phyloP scores from a whole-genome alignment of 345 rosid species.

The Clausena lansium region DNA sequence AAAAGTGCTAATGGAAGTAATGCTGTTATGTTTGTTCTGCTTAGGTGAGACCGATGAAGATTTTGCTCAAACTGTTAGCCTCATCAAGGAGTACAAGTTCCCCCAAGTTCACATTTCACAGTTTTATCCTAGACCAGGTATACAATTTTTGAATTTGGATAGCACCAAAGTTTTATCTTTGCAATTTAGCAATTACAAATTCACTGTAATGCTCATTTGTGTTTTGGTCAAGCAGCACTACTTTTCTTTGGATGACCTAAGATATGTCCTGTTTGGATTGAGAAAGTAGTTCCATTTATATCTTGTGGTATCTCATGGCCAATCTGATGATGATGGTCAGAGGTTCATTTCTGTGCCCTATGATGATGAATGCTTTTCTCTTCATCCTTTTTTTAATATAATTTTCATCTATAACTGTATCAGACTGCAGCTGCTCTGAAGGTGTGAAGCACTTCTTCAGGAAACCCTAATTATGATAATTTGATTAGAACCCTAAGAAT shows the following conservation, averaged over 20 bases:
- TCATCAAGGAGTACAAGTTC: slow-evolving; percentile 69
- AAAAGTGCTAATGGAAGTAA: slow-evolving; percentile 6
- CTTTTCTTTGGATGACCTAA: background rate
- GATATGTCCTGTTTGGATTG: background rate
- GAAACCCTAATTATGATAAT: background rate
- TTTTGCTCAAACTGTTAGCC: slow-evolving; percentile 72
- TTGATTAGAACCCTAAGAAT: too few species aligned
- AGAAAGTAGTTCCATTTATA: background rate
- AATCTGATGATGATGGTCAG: background rate
- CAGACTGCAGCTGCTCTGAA: background rate
- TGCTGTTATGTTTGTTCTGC: slow-evolving; percentile 12
- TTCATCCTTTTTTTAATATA: background rate
- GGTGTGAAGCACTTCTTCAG: background rate
- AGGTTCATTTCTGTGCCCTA: background rate
- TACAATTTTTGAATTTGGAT: slow-evolving; percentile 13
- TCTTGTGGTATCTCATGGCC: background rate
- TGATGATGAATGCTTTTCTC: background rate
- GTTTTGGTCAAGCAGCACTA: background rate
- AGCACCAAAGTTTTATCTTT: background rate
- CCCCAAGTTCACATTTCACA: slow-evolving; percentile 97
- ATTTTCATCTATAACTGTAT: background rate
- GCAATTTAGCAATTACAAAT: background rate
- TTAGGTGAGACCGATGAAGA: slow-evolving; percentile 93
- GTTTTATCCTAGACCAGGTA: slow-evolving; percentile 96
- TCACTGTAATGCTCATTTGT: background rate